Evolutionary conservation across 192 early-diverging fungal genomes (phyloP), one percentile per base, ranked within the genome.

Genomic region (Helicostylum pulchrum): DNA sequence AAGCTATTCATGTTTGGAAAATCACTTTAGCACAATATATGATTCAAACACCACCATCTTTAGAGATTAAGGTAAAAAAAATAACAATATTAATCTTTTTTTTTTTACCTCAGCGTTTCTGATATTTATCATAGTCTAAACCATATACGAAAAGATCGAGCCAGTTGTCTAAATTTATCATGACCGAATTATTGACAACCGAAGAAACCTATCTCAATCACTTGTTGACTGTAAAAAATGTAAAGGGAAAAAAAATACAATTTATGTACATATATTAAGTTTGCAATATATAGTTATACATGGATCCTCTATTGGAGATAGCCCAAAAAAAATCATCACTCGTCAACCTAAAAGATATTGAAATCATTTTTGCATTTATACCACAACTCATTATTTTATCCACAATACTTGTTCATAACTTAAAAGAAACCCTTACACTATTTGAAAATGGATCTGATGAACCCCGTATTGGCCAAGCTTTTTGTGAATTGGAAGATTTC

Each of bases 171-270:
- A 64, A 47, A 47, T 78, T 75, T 21, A 75, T 78, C 42, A 61
- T 70, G 15, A 69, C 72, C 32, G 77, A 78, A 70, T 65, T 78
- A 44, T 66, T 71, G 26, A 80, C 78, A 11, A 80, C 78, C 0
- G 78, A 80, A 54, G 42, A 65, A 10, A 80, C 77, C 23, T 80
- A 77, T 23, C 49, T 80, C 20, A 65, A 75, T 54, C 77, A 77
- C 57, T 53, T 80, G 62, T 56, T 49, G 14, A 75, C 62, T n/a
- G 70, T 77, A 20, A 65, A 77, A 64, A 74, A 72, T 58, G 78
- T 80, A 68, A 69, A 4, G 17, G 12, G 11, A 55, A 45, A 19
- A n/a, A 19, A 9, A 20, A 61, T 2, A 44, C 4, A 44, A 39
- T 45, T 17, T 15, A 44, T 61, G 19, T 19, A 20, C 7, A n/a